Evolutionary conservation across 208 protist species (phyloP), one percentile per base, ranked within the genome.

Genomic region (Acanthamoeba castellanii): DNA sequence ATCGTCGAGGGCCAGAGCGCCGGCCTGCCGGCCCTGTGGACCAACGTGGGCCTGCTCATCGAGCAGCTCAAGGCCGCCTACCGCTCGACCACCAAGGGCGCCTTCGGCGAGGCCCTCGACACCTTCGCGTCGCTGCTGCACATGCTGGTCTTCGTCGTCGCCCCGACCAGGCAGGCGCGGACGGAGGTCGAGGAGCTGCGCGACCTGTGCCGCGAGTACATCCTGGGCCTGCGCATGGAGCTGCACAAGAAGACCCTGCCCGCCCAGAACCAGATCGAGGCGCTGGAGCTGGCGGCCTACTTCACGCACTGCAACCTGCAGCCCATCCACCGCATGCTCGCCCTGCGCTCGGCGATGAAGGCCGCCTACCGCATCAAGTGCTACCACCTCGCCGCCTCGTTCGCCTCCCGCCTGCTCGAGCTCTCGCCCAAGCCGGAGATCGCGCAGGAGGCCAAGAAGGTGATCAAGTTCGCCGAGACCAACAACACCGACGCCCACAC

Each of bases 231-330:
- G 3, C 16, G 52, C 14, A 45, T 97, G 5, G 94, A 96, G 37
- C 13, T 94, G 13, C n/a, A 64, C 45, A 92, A 94, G 50, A 95
- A 81, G 82, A 76, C 14, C 22, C 30, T 84, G 8, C 59, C 59
- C 25, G 30, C 90, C 7, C 90, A 74, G 90, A 18, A 72, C 18
- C 59, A 92, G n/a, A n/a, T 66, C 55, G 32, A 68, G 45, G 52
- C 27, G 30, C 96, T 98, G 14, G 98, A 99, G 96, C 96, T 99
- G n/a, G 98, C 99, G 1, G 97, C 99, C 50, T 99, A 99, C 96
- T 99, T 99, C 94, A 99, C 99, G 37, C 98, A 99, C 97, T 99
- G 98, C 95, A 98, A 99, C 55, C 96, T 99, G 25, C 97, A 99
- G 93, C 96, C 97, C 13, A 89, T 96, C 5, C 99, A 99, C 96